Conservation (phyloP, 805 yeast genomes). For the Candida endomychidarum region DNA sequence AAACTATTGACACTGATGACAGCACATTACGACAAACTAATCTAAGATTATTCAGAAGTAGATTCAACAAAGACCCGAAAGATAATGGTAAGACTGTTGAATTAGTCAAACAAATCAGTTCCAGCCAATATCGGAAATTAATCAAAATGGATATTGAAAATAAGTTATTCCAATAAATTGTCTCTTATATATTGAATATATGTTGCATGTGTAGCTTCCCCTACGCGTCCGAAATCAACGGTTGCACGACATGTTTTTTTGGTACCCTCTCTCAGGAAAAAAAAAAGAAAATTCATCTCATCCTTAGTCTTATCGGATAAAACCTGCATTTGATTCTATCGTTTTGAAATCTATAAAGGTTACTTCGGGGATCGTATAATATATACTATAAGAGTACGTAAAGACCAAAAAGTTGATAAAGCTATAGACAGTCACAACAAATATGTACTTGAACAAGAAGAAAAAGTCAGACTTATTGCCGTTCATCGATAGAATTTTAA, state of each 20-base stretch:
- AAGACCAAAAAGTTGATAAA: not conserved
- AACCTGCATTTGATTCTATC: not conserved
- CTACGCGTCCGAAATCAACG: conserved; percentile 5
- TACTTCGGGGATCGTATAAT: no score
- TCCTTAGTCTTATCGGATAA: conserved; percentile 7
- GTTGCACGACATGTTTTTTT: conserved; percentile 1
- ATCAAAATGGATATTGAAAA: conserved; percentile 11
- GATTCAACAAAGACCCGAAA: not conserved
- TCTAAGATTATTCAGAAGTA: no score
- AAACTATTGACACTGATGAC: no score
- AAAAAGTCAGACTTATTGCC: conserved; percentile 15
- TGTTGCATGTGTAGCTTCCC: no score
- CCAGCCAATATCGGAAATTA: conserved; percentile 5
- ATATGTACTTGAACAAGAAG: conserved; percentile 10
- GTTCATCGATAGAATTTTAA: conserved; percentile 16
- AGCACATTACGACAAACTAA: conserved; percentile 3
- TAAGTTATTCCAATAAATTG: conserved; percentile 1
- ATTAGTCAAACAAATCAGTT: conserved; percentile 2
- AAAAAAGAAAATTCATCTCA: conserved; percentile 6
- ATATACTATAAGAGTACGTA: no score
- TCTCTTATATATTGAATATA: no score
- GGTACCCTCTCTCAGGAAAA: conserved; percentile 1
- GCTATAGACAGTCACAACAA: no score
- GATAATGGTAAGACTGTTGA: conserved; percentile 3
- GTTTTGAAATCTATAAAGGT: no score